phyloP scores from a whole-genome alignment of 1,284 basidiomycete genomes.

The Ceratobasidium theobromae region DNA sequence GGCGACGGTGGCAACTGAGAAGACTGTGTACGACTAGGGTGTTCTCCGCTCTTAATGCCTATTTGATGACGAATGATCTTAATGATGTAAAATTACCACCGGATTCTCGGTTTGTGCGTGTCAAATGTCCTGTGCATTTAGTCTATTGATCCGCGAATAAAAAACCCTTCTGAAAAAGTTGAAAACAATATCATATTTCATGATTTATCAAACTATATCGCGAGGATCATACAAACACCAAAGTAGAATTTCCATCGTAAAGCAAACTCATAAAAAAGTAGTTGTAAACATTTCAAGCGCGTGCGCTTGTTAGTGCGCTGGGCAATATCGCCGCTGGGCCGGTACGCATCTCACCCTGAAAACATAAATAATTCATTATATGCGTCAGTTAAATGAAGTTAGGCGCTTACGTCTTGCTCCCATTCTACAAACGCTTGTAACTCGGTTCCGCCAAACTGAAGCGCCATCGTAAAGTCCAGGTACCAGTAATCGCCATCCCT shows the following conservation, averaged over 20 bases:
- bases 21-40: neutral
- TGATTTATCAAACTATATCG: too few species aligned
- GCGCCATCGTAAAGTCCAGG: slow-evolving; percentile 30
- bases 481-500: slow-evolving; percentile 28
- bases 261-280: neutral
- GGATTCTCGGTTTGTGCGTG: too few species aligned
- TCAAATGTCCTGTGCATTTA: too few species aligned
- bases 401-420: slow-evolving; percentile 28
- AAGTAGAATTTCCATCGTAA: neutral
- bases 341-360: slow-evolving; percentile 22
- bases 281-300: neutral
- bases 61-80: too few species aligned
- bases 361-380: neutral
- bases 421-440: slow-evolving; percentile 33
- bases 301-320: slow-evolving; percentile 18
- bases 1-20: slow-evolving; percentile 18
- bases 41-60: neutral
- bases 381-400: neutral
- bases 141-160: too few species aligned
- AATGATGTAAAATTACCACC: too few species aligned
- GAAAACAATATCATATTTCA: too few species aligned
- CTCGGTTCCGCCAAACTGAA: slow-evolving; percentile 33
- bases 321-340: slow-evolving; percentile 25
- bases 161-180: too few species aligned
- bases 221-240: too few species aligned